Base-by-base conservation (phyloP, 129 eudicot species). In the Apium graveolens region DNA sequence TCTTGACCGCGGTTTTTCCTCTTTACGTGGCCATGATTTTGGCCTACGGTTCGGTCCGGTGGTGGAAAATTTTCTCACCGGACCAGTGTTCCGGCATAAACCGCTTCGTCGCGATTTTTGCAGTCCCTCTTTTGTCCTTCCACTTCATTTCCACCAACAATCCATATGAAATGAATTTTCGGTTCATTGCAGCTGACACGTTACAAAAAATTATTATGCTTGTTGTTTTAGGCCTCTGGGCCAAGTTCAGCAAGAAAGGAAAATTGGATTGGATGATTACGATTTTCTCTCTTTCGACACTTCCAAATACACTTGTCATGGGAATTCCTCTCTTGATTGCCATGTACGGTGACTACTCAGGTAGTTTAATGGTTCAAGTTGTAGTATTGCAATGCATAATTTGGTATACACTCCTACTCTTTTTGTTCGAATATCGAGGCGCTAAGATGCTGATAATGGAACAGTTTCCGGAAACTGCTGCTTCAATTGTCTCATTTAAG, bases 281-380 rank as follows among this genome's bases (percentile, higher is more conserved):
- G 39, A 70, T 85, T 16, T 85, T 85, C 62, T 85, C 88, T 3
- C 82, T 85, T 13, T 85, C 82, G 6, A 81, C 85, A 34, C 46
- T 85, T 68, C 88, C 88, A 14, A 85, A 85, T 49, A 85, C 88
- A 5, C 81, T 85, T 38, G 88, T 85, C 12, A 85, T 85, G 88
- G 88, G 88, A 0, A 85, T 85, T 32, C 88, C 88, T 81, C 76
- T 85, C 80, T 82, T 85, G 16, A 74, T 74, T 5, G 85, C 88
- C 46, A 85, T 85, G 88, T 85, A 85, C 81, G 88, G 88, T 26
- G 88, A 81, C 2, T 85, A 78, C 65, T 76, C 88, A 7, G 82
- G 82, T 45, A 81, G 80, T 60, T 80, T 85, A 51, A 85, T 85
- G 88, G 88, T 85, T 32, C 88, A 85, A 44, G 57, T 85, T 5